Base-by-base conservation (phyloP, 345 rosid genomes). In the Gossypium raimondii region DNA sequence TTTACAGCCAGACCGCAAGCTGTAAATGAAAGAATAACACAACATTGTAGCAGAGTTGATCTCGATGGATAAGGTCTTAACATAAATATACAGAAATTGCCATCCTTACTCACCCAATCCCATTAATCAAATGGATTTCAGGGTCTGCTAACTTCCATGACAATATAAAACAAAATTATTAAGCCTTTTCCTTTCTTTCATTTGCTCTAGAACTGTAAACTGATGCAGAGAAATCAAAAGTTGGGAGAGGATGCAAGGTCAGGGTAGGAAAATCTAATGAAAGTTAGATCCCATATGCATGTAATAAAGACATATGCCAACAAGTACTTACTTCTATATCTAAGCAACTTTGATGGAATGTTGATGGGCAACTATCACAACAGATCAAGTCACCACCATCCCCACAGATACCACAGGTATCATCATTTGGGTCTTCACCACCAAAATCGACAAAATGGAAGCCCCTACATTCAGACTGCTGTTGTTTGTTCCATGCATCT, bases 391-490 rank as follows among this genome's bases (percentile, higher is more conserved):
- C 85, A 77, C 98, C 98, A 58, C 98, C 98, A 86, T 94, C 98
- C 67, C 98, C 98, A 84, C 98, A 94, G 56, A 91, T 85, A 67
- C 88, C 98, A 87, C 98, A 94, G 14, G 98, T 92, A 84, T 94
- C 98, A 76, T 94, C 98, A 74, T 87, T 94, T 68, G 92, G 97
- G 81, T 94, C 98, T 62, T 87, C 92, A 57, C 85, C 85, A 78
- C 66, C 78, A 79, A 85, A 82, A 70, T 93, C 92, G 66, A 95
- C 88, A 69, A 79, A 81, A 84, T 91, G 89, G 80, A 86, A 87
- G 67, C 91, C 89, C 76, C 85, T 87, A 53, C 27, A 75, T 74
- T 64, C 79, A 61, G 85, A 70, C 72, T 84, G 86, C 3, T 85
- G 87, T 77, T 87, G 92, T 81, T 90, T 93, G 64, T 86, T 79